Base-by-base conservation (phyloP, 139 green algal genomes). In the Marvania coccoides region DNA sequence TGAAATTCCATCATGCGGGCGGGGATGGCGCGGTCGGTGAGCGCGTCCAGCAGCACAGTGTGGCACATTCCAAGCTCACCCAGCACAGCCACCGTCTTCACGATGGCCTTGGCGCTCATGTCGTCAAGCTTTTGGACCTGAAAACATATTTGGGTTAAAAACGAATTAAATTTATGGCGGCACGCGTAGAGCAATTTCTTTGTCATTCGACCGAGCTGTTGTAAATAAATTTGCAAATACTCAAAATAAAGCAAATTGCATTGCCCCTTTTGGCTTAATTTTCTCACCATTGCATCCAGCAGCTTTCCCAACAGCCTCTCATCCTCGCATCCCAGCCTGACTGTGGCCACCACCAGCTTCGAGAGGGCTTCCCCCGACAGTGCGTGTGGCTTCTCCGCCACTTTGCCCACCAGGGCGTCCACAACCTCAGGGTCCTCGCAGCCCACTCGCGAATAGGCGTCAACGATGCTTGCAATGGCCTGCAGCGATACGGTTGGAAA, bases 401-500 rank as follows among this genome's bases (percentile, higher is more conserved):
- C 40, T 24, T 33, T 59, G 29, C 26, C 31, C 3, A 77, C 60
- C 37, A 77, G 34, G 6, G 66, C 47, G 51, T 77, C 70, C 33
- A 77, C 61, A 4, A 66, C 39, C 9, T 77, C 70, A 28, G 70
- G 61, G 3, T 65, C 67, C 51, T 61, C 66, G 46, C 70, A 77
- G 54, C 70, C 70, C 8, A 77, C 63, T 15, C 62, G 55, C 8
- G 70, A 72, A 39, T 77, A 77, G 40, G 70, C 70, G 34, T 77
- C 70, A 37, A 77, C 37, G 24, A 77, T 68, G 56, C 56, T 67
- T 60, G 70, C 70, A 37, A 77, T 77, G 28, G 63, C 51, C 63
- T 70, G 63, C 63, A 53, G 29, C 14, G 23, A 56, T 15, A 19
- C 5, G 4, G 15, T 3, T 1, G 36, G 57, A 12, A 23, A 26